Percentiles rank a stretch among this genome's conserved stretches.
phyloP scores from a whole-genome alignment of 2,329 filamentous ascomycete species.

The Aureobasidium sp. region DNA sequence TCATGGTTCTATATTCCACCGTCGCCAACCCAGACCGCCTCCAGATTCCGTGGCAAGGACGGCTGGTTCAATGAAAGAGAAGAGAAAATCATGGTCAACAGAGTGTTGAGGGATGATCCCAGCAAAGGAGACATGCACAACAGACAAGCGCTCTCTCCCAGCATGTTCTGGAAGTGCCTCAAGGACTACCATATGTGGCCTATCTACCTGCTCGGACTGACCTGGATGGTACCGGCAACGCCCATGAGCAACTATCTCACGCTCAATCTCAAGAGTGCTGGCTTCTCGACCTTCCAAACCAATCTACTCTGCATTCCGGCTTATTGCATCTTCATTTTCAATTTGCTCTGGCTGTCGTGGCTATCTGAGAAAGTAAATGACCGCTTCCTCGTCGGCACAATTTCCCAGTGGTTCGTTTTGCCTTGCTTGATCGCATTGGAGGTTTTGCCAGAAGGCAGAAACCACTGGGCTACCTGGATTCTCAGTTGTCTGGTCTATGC shows the following conservation, averaged over 20 bases:
- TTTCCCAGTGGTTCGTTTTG: slow-evolving; percentile 37
- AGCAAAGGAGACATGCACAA: slow-evolving; percentile 56
- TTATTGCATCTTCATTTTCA: slow-evolving; percentile 45
- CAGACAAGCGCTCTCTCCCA: slow-evolving; percentile 44
- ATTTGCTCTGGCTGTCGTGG: slow-evolving; percentile 43
- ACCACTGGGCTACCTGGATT: slow-evolving; percentile 34
- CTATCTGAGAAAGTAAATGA: slow-evolving; percentile 46
- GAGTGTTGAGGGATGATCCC: slow-evolving; percentile 49
- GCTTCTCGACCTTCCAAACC: slow-evolving; percentile 37
- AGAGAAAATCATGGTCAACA: slow-evolving; percentile 64
- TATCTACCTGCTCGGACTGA: slow-evolving; percentile 45
- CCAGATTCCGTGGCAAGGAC: slow-evolving; percentile 51
- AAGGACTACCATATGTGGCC: slow-evolving; percentile 54
- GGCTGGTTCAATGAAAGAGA: slow-evolving; percentile 64
- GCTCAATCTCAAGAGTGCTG: slow-evolving; percentile 32
- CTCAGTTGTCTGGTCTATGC: slow-evolving; percentile 34
- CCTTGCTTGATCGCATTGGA: slow-evolving; percentile 35
- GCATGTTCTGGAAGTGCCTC: slow-evolving; percentile 44
- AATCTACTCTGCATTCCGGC: slow-evolving; percentile 38
- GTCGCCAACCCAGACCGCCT: slow-evolving; percentile 58
- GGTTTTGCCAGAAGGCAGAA: slow-evolving; percentile 28
- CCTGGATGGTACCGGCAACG: slow-evolving; percentile 34
- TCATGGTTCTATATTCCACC: slow-evolving; percentile 55
- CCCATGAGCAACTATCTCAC: slow-evolving; percentile 36
- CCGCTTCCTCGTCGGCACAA: slow-evolving; percentile 42